Evolutionary conservation across 163 green algal genomes (phyloP), one percentile per base, ranked within the genome.

Genomic region (Prototheca wickerhamii): DNA sequence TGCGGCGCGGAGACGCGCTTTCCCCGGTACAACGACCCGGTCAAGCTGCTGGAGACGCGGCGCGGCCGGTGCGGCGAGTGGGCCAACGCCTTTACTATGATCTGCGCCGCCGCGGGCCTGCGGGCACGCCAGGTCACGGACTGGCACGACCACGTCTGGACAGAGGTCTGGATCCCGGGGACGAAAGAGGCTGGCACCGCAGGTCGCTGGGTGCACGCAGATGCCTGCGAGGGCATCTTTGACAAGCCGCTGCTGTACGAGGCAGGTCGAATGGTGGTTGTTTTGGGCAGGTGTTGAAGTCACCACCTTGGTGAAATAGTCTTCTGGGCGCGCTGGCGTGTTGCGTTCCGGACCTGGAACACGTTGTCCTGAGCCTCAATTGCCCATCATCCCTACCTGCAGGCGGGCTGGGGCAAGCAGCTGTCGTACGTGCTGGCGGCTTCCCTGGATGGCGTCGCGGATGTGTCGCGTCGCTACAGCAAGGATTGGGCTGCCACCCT

Each of bases 201-300:
- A 55, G 34, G 51, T 12, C 68, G 86, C 2, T 95, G 88, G 89
- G 56, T 95, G 21, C 89, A 96, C 67, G 40, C 81, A 31, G 89
- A 96, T 54, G 62, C 84, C n/a, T 95, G 89, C 65, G 89, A 96
- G 61, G 74, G 69, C 4, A 76, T 76, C 0, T 83, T 67, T 26
- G 89, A 96, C 77, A 74, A 76, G 61, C 89, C 89, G 7, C 69
- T 91, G 51, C 70, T 96, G 17, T 96, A 96, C 59, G 84, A 93
- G 72, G 60, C 68, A 30, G 26, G 54, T 21, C 6, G 17, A 20
- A 4, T 23, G 29, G 18, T 32, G 69, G 20, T 26, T 55, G 49
- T 52, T 5, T 12, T n/a, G n/a, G n/a, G n/a, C n/a, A n/a, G n/a
- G n/a, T n/a, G n/a, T n/a, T n/a, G n/a, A n/a, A n/a, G n/a, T n/a